Evolutionary conservation across 2,329 filamentous ascomycete species (phyloP).

Genomic region (Aureobasidium sp.): DNA sequence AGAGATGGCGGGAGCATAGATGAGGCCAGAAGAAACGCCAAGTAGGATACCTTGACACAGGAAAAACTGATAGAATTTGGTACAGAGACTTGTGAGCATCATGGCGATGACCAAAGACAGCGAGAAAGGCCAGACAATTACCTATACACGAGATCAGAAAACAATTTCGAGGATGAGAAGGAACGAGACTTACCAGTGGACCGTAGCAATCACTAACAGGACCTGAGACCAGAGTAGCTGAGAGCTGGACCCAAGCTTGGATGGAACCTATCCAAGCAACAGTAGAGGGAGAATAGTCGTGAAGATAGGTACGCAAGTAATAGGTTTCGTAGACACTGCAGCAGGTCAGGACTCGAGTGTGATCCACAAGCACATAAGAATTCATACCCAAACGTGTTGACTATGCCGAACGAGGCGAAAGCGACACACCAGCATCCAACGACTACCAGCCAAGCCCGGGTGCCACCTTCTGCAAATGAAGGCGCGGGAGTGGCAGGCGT

Average conservation of each 20-base stretch:
- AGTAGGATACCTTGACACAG: conserved; percentile 40
- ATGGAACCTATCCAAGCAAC: conserved; percentile 43
- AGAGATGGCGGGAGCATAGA: conserved; percentile 54
- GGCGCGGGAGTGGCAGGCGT: background rate
- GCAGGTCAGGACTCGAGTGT: background rate
- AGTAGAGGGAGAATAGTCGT: conserved; percentile 13
- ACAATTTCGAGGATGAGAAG: background rate
- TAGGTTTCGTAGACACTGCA: conserved; percentile 15
- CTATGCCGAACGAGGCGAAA: conserved; percentile 11
- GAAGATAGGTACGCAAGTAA: conserved; percentile 4
- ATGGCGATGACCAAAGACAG: conserved; percentile 37
- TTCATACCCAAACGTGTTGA: conserved; percentile 11
- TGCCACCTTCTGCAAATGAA: conserved; percentile 12
- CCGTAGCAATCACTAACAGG: conserved; percentile 40
- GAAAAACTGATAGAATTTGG: conserved; percentile 40
- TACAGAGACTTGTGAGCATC: conserved; percentile 41
- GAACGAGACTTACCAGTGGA: conserved; percentile 18
- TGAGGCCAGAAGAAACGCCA: conserved; percentile 46
- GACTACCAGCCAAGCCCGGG: conserved; percentile 13
- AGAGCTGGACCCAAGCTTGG: conserved; percentile 39
- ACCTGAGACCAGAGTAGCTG: conserved; percentile 38
- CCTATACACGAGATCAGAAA: conserved; percentile 12
- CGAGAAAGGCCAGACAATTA: conserved; percentile 30
- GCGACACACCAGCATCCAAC: conserved; percentile 10
- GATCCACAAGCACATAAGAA: background rate